Evolutionary conservation across 164 flowering plant genomes (phyloP), one percentile per base, ranked within the genome.

Genomic region (Echeveria elegans): DNA sequence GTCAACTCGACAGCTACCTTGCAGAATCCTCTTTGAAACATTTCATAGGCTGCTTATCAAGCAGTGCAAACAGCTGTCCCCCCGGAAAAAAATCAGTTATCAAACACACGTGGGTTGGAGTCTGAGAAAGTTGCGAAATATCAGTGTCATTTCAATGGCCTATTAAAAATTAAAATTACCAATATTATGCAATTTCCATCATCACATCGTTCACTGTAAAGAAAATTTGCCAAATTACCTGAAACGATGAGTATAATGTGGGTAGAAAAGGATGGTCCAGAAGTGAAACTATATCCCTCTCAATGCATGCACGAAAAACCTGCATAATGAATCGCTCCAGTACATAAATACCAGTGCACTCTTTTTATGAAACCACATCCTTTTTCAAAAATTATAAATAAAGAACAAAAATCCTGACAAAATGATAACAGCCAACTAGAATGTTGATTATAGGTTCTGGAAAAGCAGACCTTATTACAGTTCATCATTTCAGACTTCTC

Each of bases 191-290:
- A 29, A 50, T 2, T 50, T n/a, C 9, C 28, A 50, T n/a, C 28
- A 21, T 23, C 19, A 56, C 61, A 56, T 15, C 21, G 56, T n/a
- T 1, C 32, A 56, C 19, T 2, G 61, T 56, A 26, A 28, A 5
- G 29, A 23, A 24, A 53, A 48, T 7, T 24, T 24, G 16, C n/a
- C 19, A 12, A 26, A 29, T 3, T 56, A 93, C 98, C 98, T 93
- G 90, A 77, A 94, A 94, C 68, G 97, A 94, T 64, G 89, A 69
- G 74, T 90, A 94, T 34, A 94, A 76, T 1, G 97, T 77, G 21
- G 97, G 97, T 78, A 90, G 97, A 72, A 94, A 90, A 73, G 98
- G 97, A 83, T 94, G 98, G 79, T 94, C 98, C 50, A 94, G 80
- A 28, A 82, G 75, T 1, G 98, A 84, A 58, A 87, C 83, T 67